A percentile compares a stretch with the other conserved stretches of the same genome.
Evolutionary conservation across 306 rosid species (phyloP).

Genomic region (Nissolia schottii): DNA sequence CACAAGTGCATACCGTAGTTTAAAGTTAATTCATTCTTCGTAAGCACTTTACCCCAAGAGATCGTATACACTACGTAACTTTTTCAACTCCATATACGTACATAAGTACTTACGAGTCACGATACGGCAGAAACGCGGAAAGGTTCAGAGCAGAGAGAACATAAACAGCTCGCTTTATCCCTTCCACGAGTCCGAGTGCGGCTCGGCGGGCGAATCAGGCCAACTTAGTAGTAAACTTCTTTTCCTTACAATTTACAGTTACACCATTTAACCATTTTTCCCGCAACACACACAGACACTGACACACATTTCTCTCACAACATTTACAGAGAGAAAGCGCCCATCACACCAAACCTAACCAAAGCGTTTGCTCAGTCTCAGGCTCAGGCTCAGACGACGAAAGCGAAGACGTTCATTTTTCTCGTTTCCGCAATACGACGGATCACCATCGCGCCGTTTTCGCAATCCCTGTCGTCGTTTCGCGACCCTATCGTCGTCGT

Average conservation of each 20-base stretch:
- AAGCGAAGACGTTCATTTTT: constrained; percentile 2
- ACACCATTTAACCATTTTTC: constrained; percentile 27
- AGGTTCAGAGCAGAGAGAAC: constrained; percentile 6
- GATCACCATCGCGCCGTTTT: background rate
- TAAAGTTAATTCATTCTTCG: background rate
- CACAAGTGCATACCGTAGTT: too few relatives aligned
- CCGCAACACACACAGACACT: constrained; percentile 28
- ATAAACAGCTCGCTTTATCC: constrained; percentile 6
- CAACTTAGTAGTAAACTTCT: constrained; percentile 26
- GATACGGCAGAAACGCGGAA: constrained; percentile 13
- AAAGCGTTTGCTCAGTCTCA: background rate
- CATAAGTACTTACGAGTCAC: background rate
- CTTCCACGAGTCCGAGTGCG: constrained; percentile 24
- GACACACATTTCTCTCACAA: constrained; percentile 28
- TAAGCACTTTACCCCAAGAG: background rate
- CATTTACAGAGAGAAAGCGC: background rate
- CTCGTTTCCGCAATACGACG: background rate
- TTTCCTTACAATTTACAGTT: constrained; percentile 30
- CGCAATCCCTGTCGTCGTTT: background rate
- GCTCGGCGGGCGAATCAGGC: constrained; percentile 19
- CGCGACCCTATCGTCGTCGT: background rate
- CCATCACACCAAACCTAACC: background rate
- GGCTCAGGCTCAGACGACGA: background rate
- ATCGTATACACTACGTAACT: background rate
- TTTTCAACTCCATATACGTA: background rate